A percentile compares a stretch with the other conserved stretches of the same genome.
Evolutionary conservation across 768 basidiomycete genomes (phyloP).

Genomic region (Leucosporidium yakuticum): DNA sequence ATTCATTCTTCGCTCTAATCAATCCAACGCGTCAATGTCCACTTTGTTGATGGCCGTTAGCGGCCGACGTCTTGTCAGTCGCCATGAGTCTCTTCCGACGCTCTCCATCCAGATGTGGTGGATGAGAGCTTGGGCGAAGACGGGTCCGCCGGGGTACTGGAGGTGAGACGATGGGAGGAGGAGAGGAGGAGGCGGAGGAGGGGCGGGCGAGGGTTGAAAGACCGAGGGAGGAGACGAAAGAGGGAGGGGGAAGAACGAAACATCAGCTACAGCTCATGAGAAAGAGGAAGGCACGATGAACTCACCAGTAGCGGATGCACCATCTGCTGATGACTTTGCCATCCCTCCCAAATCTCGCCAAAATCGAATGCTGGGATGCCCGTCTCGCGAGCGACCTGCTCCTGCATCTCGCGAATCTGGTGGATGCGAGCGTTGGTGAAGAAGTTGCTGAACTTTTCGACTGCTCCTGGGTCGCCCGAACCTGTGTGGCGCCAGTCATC

Average conservation of each 20-base stretch:
- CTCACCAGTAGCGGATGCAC: conserved; percentile 31
- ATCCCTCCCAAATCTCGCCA: conserved; percentile 37
- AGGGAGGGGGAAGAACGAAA: neutral
- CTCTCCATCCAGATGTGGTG: conserved; percentile 36
- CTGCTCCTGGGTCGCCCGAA: conserved; percentile 1
- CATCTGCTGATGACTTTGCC: conserved; percentile 33
- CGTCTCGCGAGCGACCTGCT: conserved; percentile 32
- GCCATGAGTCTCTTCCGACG: conserved; percentile 24
- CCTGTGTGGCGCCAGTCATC: conserved; percentile 35
- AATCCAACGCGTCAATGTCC: too few species aligned
- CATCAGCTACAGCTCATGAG: neutral
- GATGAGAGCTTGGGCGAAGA: conserved; percentile 28
- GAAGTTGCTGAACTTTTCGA: conserved; percentile 34
- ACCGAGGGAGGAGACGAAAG: neutral
- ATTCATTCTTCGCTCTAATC: too few species aligned
- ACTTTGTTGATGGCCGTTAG: too few species aligned
- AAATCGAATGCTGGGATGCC: conserved; percentile 36
- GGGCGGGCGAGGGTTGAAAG: too few species aligned
- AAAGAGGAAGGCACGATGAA: neutral
- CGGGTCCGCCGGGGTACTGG: conserved; percentile 33
- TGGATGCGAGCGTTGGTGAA: conserved; percentile 36
- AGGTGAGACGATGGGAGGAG: neutral
- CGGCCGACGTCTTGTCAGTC: neutral
- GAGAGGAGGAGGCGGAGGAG: neutral
- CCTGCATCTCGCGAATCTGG: conserved; percentile 37